A percentile compares a stretch with the other conserved stretches of the same genome.
Evolutionary conservation across 257 asterid genomes (phyloP).

Genomic region (Solanum paucissectum): DNA sequence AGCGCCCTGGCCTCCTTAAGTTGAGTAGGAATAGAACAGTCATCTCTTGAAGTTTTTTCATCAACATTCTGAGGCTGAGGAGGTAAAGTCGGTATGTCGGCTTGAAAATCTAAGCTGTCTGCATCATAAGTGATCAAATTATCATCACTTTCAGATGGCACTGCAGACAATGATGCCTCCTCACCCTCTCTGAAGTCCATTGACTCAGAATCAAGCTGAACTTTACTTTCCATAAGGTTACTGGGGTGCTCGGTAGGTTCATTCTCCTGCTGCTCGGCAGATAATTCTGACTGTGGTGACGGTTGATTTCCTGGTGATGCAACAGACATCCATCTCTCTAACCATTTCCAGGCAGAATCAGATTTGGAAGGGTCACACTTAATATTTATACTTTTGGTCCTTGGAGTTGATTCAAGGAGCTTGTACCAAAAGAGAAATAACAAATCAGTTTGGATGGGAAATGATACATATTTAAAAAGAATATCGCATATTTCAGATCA

Average conservation of each 20-base stretch:
- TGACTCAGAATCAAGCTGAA: slow-evolving; percentile 4
- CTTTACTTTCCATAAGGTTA: slow-evolving; percentile 3
- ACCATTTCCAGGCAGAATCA: slow-evolving; percentile 92
- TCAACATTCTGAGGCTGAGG: slow-evolving; percentile 14
- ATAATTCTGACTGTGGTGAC: slow-evolving; percentile 3
- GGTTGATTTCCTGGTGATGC: slow-evolving; percentile 38
- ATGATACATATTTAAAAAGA: neutral
- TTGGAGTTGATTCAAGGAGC: slow-evolving; percentile 77
- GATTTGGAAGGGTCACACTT: slow-evolving; percentile 85
- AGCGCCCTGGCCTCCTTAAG: slow-evolving; percentile 14
- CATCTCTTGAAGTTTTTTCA: slow-evolving; percentile 13
- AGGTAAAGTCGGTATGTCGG: neutral
- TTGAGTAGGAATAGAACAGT: slow-evolving; percentile 25
- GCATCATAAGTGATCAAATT: slow-evolving; percentile 22
- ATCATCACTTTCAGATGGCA: slow-evolving; percentile 19
- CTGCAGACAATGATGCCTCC: slow-evolving; percentile 5
- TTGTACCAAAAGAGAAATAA: slow-evolving; percentile 16
- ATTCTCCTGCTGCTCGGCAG: slow-evolving; percentile 9
- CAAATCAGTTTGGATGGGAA: slow-evolving; percentile 2
- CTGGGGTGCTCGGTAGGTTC: slow-evolving; percentile 1
- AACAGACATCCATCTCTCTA: slow-evolving; percentile 89
- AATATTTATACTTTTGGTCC: slow-evolving; percentile 46
- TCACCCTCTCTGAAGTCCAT: neutral
- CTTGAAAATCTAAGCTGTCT: slow-evolving; percentile 12
- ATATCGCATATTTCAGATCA: neutral